Conservation (phyloP, 257 asterid genomes). For the Solanum chiquidenum region DNA sequence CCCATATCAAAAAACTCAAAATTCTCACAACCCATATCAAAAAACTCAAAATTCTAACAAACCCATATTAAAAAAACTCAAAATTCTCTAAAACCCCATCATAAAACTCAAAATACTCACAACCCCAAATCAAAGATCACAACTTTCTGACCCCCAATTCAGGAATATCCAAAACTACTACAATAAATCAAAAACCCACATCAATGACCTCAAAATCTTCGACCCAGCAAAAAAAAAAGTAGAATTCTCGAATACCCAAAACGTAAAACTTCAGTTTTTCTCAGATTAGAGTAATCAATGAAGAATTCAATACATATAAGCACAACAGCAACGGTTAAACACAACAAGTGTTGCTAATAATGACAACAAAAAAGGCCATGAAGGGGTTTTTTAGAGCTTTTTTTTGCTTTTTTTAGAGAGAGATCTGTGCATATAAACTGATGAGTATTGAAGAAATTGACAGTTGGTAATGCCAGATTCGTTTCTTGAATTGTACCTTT, state of each 20-base stretch:
- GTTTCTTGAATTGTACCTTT: constrained; percentile 2
- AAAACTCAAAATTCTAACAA: constrained; percentile 11
- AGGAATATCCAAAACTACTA: background rate
- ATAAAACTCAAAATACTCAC: constrained; percentile 8
- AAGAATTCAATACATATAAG: constrained; percentile 1
- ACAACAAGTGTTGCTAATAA: background rate
- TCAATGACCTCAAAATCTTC: background rate
- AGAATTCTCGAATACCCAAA: constrained; percentile 4
- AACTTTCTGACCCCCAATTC: constrained; percentile 11
- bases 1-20: constrained; percentile 1
- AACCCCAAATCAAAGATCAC: constrained; percentile 14
- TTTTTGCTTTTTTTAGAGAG: background rate
- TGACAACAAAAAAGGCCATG: background rate
- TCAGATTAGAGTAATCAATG: background rate
- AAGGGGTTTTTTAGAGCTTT: constrained; percentile 6
- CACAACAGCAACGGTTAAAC: background rate
- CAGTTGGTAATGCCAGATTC: constrained; percentile 6
- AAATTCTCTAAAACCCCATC: constrained; percentile 13
- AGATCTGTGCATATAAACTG: background rate
- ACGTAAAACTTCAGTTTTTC: background rate
- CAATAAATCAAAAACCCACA: background rate
- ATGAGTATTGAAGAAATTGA: background rate
- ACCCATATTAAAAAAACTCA: constrained; percentile 1
- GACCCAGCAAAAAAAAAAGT: background rate
- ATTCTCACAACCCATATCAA: constrained; percentile 5